Evolutionary conservation across 495 filamentous ascomycete species (phyloP).

Genomic region (Penicillium cosmopolitanum): DNA sequence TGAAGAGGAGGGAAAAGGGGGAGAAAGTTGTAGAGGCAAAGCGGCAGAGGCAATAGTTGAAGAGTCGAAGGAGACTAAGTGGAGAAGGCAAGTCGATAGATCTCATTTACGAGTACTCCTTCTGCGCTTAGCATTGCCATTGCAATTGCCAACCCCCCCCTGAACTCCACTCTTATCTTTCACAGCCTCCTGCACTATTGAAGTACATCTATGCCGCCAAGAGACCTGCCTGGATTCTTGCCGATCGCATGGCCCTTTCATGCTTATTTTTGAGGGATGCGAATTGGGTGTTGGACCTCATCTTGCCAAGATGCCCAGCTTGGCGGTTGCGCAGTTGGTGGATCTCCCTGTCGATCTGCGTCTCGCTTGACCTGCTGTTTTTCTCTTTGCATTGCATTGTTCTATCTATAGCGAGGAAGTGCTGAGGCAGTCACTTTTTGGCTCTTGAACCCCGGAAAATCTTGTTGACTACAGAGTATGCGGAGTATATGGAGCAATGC

Average conservation of each 20-base stretch:
- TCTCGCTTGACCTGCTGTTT: constrained; percentile 1
- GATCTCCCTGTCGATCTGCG: constrained; percentile 1
- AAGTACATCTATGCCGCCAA: constrained; percentile 14
- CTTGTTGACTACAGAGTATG: background rate
- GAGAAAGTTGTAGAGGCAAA: background rate
- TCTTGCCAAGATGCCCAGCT: constrained; percentile 24
- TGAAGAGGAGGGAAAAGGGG: constrained; percentile 17
- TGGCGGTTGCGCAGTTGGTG: background rate
- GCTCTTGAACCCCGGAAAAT: background rate
- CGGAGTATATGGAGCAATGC: too few relatives aligned
- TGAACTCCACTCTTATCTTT: constrained; percentile 20
- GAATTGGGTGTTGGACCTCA: constrained; percentile 10
- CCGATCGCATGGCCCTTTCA: constrained; percentile 20
- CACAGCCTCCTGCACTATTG: constrained; percentile 32
- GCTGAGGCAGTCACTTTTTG: background rate
- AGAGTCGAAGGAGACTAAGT: background rate
- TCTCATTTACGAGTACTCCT: background rate
- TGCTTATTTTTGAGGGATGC: constrained; percentile 15
- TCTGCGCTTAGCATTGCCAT: too few relatives aligned
- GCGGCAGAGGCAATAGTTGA: background rate
- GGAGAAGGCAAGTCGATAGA: background rate
- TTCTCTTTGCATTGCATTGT: background rate
- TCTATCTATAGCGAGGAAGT: constrained; percentile 3
- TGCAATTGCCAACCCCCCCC: constrained; percentile 9
- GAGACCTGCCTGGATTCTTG: constrained; percentile 8